Base-by-base conservation (phyloP, 352 stramenopile genomes). In the Phytopythium oedochilum region DNA sequence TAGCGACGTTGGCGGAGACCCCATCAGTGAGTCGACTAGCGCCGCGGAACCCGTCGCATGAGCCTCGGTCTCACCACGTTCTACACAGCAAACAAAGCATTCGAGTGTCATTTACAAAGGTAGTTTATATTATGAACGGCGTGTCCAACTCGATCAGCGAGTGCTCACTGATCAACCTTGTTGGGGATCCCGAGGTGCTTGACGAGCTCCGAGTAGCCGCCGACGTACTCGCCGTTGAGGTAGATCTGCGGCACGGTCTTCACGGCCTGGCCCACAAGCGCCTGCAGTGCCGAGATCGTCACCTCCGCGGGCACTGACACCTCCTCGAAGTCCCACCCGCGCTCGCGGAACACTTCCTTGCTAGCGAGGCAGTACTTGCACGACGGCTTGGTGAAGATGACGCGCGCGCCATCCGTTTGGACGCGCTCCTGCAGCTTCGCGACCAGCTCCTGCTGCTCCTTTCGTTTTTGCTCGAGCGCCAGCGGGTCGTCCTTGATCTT, bases 161-260 rank as follows among this genome's bases (percentile, higher is more conserved):
- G 8, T 18, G 11, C 12, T 45, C 8, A 55, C 49, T 47, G 34
- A 20, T 68, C 68, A 34, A 90, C 87, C 23, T 71, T 77, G 17
- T 72, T 86, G 45, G 75, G 66, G 35, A 88, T 77, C n/a, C 63
- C 69, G 20, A 92, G 63, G 61, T 88, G 69, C 55, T 63, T 54
- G n/a, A 71, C 68, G 18, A 93, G 83, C 49, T 91, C 78, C 38
- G 70, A 82, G 68, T 89, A 93, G 36, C 83, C 83, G 28, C 83
- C 83, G 40, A 93, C 72, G 68, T 92, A 93, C 46, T 83, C 69
- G 60, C 73, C 78, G 40, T 89, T 69, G 31, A 92, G 59, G 59
- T 83, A 93, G 53, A 92, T 89, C 60, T 93, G 83, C 47, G 83
- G 83, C 38, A 92, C 83, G 17, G 78, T 89, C 59, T 75, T 77